These are phyloP conservation scores for Clarireedia paspali DNA, from an alignment of 2,329 filamentous ascomycete genomes.

Conservation along the genomic window DNA sequence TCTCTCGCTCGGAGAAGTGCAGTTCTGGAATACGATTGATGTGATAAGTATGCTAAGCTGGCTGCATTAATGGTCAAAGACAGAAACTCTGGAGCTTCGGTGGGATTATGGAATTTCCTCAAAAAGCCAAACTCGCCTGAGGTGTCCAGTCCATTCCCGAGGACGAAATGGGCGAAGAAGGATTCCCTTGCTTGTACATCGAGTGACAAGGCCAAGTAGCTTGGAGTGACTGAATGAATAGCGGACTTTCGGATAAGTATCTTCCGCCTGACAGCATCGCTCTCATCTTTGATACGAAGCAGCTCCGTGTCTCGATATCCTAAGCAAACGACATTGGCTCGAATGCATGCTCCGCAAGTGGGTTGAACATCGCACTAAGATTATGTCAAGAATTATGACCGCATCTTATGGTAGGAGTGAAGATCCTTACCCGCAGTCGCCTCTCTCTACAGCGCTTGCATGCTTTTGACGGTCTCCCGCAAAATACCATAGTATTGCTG, in stretches of 20 bases:
- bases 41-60: conserved; percentile 11
- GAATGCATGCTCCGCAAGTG: conserved; percentile 8
- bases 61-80: conserved; percentile 7
- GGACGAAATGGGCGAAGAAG: conserved; percentile 10
- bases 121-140: conserved; percentile 7
- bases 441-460: conserved; percentile 16
- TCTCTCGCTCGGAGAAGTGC: conserved; percentile 1
- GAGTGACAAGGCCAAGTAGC: conserved; percentile 3
- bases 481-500: not conserved
- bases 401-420: not conserved
- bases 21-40: not conserved
- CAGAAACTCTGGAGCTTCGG: not conserved
- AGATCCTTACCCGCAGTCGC: conserved; percentile 10
- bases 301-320: conserved; percentile 11
- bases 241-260: not conserved
- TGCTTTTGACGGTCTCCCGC: conserved; percentile 15
- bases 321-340: conserved; percentile 7
- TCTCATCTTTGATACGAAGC: conserved; percentile 13
- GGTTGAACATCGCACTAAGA: conserved; percentile 15
- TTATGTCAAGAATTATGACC: not conserved
- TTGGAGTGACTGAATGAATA: not conserved
- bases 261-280: not conserved
- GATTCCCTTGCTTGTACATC: conserved; percentile 10
- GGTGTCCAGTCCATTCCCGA: not conserved
- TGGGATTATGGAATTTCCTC: not conserved